These are phyloP conservation scores for Plasmodium chabaudi DNA, from an alignment of 169 alveolate genomes.

Conservation along the genomic window DNA sequence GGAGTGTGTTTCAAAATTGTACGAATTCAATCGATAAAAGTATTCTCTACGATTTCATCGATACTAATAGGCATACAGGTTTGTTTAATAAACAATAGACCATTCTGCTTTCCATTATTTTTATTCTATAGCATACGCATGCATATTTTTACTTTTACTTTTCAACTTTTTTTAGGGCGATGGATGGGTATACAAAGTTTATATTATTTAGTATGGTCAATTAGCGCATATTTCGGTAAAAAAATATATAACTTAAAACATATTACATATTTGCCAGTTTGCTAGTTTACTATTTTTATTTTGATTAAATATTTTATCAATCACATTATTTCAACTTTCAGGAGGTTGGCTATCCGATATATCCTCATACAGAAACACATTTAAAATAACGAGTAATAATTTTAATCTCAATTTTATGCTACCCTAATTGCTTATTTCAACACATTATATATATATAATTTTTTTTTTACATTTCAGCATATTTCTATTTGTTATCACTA, in stretches of 20 bases:
- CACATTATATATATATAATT: too few species aligned
- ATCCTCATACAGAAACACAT: slow-evolving; percentile 72
- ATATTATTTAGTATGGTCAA: slow-evolving; percentile 66
- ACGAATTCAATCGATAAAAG: slow-evolving; percentile 67
- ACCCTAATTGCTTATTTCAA: too few species aligned
- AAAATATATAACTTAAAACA: neutral
- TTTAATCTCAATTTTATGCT: too few species aligned
- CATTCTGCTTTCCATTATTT: neutral
- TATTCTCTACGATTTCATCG: slow-evolving; percentile 62
- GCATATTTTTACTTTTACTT: neutral
- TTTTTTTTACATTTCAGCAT: slow-evolving; percentile 16
- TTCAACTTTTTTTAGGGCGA: slow-evolving; percentile 16
- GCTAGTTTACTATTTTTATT: slow-evolving; percentile 1
- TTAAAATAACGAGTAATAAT: slow-evolving; percentile 74
- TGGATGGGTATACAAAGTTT: slow-evolving; percentile 77
- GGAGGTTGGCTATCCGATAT: slow-evolving; percentile 76
- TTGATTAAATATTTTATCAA: neutral
- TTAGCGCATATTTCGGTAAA: slow-evolving; percentile 70
- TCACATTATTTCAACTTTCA: neutral
- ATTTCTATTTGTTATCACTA: slow-evolving; percentile 48
- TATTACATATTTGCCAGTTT: neutral
- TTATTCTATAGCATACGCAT: neutral
- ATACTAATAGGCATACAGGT: slow-evolving; percentile 68
- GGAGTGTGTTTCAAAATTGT: slow-evolving; percentile 74
- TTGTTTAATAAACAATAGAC: neutral